Evolutionary conservation across 2,329 filamentous ascomycete genomes (phyloP), one percentile per base, ranked within the genome.

Genomic region (Nemania abortiva): DNA sequence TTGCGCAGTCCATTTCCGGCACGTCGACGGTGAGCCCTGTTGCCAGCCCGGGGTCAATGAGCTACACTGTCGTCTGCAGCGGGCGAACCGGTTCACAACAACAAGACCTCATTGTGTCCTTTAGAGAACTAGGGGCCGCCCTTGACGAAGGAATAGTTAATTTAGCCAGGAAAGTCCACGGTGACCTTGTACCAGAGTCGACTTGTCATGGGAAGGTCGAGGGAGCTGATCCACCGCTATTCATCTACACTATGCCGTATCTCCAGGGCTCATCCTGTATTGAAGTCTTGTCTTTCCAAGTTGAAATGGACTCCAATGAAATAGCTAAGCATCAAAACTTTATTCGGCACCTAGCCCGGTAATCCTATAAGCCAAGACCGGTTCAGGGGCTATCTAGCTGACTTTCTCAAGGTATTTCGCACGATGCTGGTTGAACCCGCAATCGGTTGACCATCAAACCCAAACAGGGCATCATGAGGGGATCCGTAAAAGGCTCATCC

Each of bases 21-120:
- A 72, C 73, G 9, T 71, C 66, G n/a, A 63, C 18, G 2, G 64
- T 76, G 4, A 64, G 65, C 53, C 70, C 66, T 1, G 74, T 78
- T 0, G 74, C 77, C 34, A 76, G 65, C 61, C 77, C 72, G 50
- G 76, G 76, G 31, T 77, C 73, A 18, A 71, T 75, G 70, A 77
- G 76, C 72, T 77, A 77, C 68, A 77, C 76, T 6, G 74, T 77
- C 54, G 31, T 78, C 49, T 76, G 73, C 61, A 52, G 15, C 29
- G 61, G 50, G 42, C 6, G 31, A 42, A 39, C 56, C 27, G 31
- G 53, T 24, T 22, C 2, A n/a, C 53, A 61, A 27, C 50, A 11
- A 72, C 39, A 55, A 57, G 57, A 63, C 57, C 45, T 63, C 6
- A 50, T 72, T 37, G 39, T 72, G 22, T 72, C 70, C 31, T 72